phyloP scores from a whole-genome alignment of 805 yeast genomes.

The Saturnispora saitoi region DNA sequence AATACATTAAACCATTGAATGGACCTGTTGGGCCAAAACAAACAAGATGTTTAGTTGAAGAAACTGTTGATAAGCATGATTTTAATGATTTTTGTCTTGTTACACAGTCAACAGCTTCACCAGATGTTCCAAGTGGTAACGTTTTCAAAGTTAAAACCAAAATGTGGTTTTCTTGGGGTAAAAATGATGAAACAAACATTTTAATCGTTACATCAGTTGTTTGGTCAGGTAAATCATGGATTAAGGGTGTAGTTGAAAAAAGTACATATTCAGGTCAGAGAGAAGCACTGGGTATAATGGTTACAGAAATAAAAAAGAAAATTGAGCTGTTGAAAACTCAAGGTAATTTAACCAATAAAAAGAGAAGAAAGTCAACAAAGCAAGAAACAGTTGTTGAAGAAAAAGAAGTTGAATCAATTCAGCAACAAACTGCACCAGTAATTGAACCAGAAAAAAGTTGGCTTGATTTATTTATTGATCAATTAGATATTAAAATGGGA shows the following conservation, averaged over 20 bases:
- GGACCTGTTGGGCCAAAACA: conserved; percentile 73
- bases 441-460: conserved; percentile 5
- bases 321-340: conserved; percentile 24
- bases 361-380: conserved; percentile 8
- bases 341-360: conserved; percentile 18
- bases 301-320: conserved; percentile 38
- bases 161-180: conserved; percentile 55
- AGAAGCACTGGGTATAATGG: conserved; percentile 43
- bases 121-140: conserved; percentile 78
- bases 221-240: conserved; percentile 76
- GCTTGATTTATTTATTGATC: conserved; percentile 14
- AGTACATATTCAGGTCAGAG: conserved; percentile 69
- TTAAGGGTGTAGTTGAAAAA: conserved; percentile 65
- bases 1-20: conserved; percentile 54
- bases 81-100: conserved; percentile 39
- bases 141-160: conserved; percentile 55
- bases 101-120: conserved; percentile 54
- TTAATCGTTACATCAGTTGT: conserved; percentile 47
- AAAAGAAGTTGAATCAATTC: not conserved
- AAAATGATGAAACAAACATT: conserved; percentile 43
- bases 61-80: conserved; percentile 46
- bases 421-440: conserved; percentile 6
- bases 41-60: conserved; percentile 57
- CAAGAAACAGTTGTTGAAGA: conserved; percentile 2
- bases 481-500: conserved; percentile 19